Evolutionary conservation across 768 basidiomycete genomes (phyloP).

Genomic region (Trametes punicea): DNA sequence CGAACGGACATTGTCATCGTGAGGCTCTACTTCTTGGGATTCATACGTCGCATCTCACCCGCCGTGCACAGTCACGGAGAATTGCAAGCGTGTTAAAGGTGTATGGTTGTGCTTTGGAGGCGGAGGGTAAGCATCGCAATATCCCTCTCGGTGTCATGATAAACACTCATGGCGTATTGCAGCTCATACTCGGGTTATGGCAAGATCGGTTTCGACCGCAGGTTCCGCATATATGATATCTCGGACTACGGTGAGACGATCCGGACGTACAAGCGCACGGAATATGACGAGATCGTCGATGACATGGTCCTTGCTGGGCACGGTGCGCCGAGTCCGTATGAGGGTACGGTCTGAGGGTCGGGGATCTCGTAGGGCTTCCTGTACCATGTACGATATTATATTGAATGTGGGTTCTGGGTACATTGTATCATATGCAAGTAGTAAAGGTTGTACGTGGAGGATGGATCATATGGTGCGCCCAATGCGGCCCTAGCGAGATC

Average conservation of each 20-base stretch:
- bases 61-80: conserved; percentile 65
- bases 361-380: no score
- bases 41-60: conserved; percentile 16
- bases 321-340: conserved; percentile 31
- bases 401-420: no score
- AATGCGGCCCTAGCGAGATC: no score
- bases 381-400: no score
- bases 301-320: conserved; percentile 58
- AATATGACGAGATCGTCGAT: conserved; percentile 65
- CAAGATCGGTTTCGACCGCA: conserved; percentile 81
- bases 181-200: conserved; percentile 85
- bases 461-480: no score
- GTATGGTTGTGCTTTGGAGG: conserved; percentile 93
- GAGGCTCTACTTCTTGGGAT: conserved; percentile 26
- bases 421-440: no score
- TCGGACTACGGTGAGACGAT: conserved; percentile 92
- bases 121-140: conserved; percentile 59
- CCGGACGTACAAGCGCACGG: conserved; percentile 79
- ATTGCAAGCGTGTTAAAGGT: conserved; percentile 79
- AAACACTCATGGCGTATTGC: neutral
- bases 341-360: neutral
- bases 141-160: neutral
- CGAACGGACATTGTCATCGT: conserved; percentile 91
- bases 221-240: conserved; percentile 86
- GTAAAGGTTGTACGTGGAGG: no score